Percentiles rank a stretch among this genome's conserved stretches.
phyloP scores from a whole-genome alignment of 176 grass and related monocot species.

The Paspalum notatum region DNA sequence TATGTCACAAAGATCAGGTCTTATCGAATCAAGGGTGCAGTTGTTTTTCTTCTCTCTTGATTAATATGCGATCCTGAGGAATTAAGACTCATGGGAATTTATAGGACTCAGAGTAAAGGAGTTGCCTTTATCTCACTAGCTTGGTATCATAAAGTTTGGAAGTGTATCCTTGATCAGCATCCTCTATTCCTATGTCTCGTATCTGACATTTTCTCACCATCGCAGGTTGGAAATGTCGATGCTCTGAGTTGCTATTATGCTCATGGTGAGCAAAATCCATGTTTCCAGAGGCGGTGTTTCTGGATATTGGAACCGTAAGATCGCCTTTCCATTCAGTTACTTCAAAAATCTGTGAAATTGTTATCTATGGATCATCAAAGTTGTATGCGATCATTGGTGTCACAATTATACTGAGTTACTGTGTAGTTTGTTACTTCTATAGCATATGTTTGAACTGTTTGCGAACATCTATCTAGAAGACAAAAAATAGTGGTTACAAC shows the following conservation, averaged over 20 bases:
- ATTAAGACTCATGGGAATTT: neutral
- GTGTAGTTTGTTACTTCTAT: slow-evolving; percentile 17
- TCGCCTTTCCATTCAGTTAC: slow-evolving; percentile 33
- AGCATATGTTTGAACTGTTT: slow-evolving; percentile 8
- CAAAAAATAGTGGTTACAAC: slow-evolving; percentile 9
- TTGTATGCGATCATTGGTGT: slow-evolving; percentile 12
- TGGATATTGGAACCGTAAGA: slow-evolving; percentile 98
- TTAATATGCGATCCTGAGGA: neutral
- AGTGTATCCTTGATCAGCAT: slow-evolving; percentile 16
- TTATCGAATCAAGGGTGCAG: neutral
- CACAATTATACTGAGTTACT: slow-evolving; percentile 15
- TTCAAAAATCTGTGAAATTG: slow-evolving; percentile 29
- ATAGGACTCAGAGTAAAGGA: neutral
- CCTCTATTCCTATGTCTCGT: slow-evolving; percentile 17
- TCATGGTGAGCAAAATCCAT: slow-evolving; percentile 88
- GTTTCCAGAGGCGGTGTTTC: slow-evolving; percentile 91
- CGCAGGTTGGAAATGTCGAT: slow-evolving; percentile 89
- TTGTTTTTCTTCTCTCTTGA: neutral
- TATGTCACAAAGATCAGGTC: no score
- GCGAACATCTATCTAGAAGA: slow-evolving; percentile 14
- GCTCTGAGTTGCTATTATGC: slow-evolving; percentile 97
- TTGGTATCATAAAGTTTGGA: neutral
- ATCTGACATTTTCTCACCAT: slow-evolving; percentile 35
- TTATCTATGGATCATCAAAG: neutral
- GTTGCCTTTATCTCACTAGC: neutral